Evolutionary conservation across 208 protist species (phyloP), one percentile per base, ranked within the genome.

Genomic region (Novymonas esmeraldas): DNA sequence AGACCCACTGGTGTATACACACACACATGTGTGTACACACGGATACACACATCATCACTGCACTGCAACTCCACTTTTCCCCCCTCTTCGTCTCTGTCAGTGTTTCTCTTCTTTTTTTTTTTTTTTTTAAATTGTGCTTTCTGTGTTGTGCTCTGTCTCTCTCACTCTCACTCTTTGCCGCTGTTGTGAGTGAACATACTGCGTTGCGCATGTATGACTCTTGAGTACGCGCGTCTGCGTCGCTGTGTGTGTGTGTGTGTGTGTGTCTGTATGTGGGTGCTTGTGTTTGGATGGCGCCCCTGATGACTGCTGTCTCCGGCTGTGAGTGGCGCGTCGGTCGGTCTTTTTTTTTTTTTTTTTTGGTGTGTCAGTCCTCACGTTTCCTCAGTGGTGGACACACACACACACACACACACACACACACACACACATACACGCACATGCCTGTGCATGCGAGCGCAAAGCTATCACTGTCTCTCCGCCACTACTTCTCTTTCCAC

Each of bases 101-200:
- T 13, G 4, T 65, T 42, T 34, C 55, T 45, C 18, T 46, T 60
- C 52, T 26, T 48, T 44, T 45, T 73, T 64, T 68, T 39, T 64
- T 66, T 65, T 67, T 34, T 57, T 11, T 36, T 6, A 9, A 18
- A 46, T 48, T 29, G 1, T 42, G 14, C 34, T 11, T 68, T 38
- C 60, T 22, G 2, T 48, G 29, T 5, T 58, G 33, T 44, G 6
- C 10, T 31, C 14, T 34, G 33, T 58, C 45, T 59, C 45, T 59
- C 41, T 7, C 33, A 29, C 31, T 9, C 31, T 6, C 20, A 33
- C 33, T 55, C 46, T 46, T 31, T 52, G 18, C 10, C 13, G 10
- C 46, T 56, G 31, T n/a, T n/a, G n/a, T n/a, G n/a, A n/a, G n/a
- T n/a, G n/a, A n/a, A n/a, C n/a, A n/a, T n/a, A n/a, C n/a, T n/a